Evolutionary conservation across 2,329 filamentous ascomycete species (phyloP), one percentile per base, ranked within the genome.

Genomic region (Aspergillus alliaceus): DNA sequence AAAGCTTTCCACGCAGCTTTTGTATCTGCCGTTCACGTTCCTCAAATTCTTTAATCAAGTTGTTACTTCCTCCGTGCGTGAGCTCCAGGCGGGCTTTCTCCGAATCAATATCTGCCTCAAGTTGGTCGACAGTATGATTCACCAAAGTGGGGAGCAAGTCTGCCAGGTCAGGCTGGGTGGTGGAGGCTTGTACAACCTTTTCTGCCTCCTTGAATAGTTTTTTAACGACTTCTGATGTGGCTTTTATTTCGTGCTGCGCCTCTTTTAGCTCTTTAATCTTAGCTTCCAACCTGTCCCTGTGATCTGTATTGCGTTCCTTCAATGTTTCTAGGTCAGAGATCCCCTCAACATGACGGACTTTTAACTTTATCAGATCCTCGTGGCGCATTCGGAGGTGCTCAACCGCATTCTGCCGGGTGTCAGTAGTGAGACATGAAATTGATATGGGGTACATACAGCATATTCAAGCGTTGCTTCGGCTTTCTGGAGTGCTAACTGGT

Each of bases 31-130:
- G 79, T 22, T 86, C 85, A 11, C 91, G 87, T 56, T 84, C 80
- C 72, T 95, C 89, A 68, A 87, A 98, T 64, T 96, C 89, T 54
- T 84, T 83, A 53, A 98, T 82, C 22, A 91, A 84, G 55, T 86
- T 84, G 3, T 86, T 88, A 65, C 93, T 91, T 35, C 89, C 89
- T 37, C 87, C 88, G 57, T 92, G 88, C 53, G 95, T 89, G 61
- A 95, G 84, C 58, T 92, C 89, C 2, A 98, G 84, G 59, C 89
- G 88, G 24, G 89, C 87, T 60, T 85, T 81, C 70, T 92, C 88
- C 0, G 88, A 86, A 22, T 86, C 82, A 50, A 97, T 90, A 59
- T 96, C 88, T 9, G 84, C 80, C 27, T 90, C 83, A 6, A 97
- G 78, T 2, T 88, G 82, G 48, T 90, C 86, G 0, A 83, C 66